Base-by-base conservation (phyloP, 202 grass and related monocot genomes). In the Digitaria exilis region DNA sequence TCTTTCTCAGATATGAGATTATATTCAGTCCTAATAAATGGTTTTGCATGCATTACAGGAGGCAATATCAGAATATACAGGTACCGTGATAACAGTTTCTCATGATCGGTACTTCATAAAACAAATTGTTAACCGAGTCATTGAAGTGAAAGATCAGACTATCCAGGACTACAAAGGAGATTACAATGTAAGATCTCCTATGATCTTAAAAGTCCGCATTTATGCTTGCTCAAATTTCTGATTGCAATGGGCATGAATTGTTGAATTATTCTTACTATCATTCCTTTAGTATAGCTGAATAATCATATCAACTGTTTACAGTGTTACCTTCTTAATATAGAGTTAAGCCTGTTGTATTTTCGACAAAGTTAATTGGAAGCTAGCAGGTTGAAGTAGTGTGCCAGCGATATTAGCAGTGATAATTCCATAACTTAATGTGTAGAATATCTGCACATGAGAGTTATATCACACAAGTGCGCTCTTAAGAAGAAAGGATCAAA, bases 121-220 rank as follows among this genome's bases (percentile, higher is more conserved):
- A 80, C 96, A 98, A 82, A 96, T 99, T 77, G 91, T 99, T 35
- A 99, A 96, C 69, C 92, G 91, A 92, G 96, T 99, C 28, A 86
- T 99, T 48, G 96, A 99, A 85, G 91, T 99, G 43, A 96, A 84
- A 70, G 85, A 96, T 65, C 82, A 86, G 75, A 92, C 80, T 71
- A 85, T 96, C 29, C 91, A 96, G 80, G 96, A 99, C 78, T 96
- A 99, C 77, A 65, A 89, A 78, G 96, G 96, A 73, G 96, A 99
- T 88, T 99, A 96, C 54, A 99, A 99, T 66, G 96, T 99, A 89
- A 94, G 77, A 39, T 87, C 42, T 82, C 18, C 18, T 87, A 65
- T 56, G n/a, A 51, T 76, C 61, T 74, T 56, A 42, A 75, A 28
- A 25, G 64, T 21, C 55, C 84, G 24, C 65, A 31, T 65, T 19